Percentiles rank a stretch among this genome's conserved stretches.
Conservation (phyloP, 331 rosid species). For the Malus hybrid region DNA sequence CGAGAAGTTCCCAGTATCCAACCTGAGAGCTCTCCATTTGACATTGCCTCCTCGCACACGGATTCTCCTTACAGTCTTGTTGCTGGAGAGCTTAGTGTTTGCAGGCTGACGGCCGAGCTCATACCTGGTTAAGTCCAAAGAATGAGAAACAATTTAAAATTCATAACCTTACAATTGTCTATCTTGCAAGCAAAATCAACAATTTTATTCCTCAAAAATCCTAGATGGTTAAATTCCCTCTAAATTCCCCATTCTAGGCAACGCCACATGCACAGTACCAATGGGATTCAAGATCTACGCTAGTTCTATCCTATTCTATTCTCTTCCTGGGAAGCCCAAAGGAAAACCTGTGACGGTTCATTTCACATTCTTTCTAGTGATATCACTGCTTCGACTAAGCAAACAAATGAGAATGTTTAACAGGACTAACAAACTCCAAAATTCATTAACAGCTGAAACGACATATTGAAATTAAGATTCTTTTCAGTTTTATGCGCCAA, state of each 20-base stretch:
- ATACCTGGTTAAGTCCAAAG: conserved; percentile 10
- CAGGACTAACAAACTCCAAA: neutral
- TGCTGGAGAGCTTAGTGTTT: conserved; percentile 34
- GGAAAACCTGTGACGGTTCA: too few species aligned
- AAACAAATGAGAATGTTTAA: neutral
- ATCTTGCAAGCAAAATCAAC: neutral
- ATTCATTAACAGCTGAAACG: neutral
- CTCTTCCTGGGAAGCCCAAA: too few species aligned
- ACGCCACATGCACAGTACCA: neutral
- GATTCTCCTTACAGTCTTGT: conserved; percentile 35
- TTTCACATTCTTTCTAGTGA: neutral
- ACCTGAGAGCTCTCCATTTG: conserved; percentile 39
- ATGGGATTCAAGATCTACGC: neutral
- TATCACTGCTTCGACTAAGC: neutral
- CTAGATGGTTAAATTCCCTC: neutral
- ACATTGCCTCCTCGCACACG: conserved; percentile 38
- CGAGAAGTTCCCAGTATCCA: conserved; percentile 43
- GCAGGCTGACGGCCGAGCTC: conserved; percentile 43
- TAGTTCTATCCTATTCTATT: too few species aligned
- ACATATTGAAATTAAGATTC: neutral
- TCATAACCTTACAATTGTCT: neutral
- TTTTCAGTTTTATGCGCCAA: neutral
- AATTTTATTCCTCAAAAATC: neutral
- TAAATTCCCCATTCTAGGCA: neutral
- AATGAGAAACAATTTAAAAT: neutral